Evolutionary conservation across 1,139 yeast species (phyloP).

Genomic region (Zygotorulaspora mrakii): DNA sequence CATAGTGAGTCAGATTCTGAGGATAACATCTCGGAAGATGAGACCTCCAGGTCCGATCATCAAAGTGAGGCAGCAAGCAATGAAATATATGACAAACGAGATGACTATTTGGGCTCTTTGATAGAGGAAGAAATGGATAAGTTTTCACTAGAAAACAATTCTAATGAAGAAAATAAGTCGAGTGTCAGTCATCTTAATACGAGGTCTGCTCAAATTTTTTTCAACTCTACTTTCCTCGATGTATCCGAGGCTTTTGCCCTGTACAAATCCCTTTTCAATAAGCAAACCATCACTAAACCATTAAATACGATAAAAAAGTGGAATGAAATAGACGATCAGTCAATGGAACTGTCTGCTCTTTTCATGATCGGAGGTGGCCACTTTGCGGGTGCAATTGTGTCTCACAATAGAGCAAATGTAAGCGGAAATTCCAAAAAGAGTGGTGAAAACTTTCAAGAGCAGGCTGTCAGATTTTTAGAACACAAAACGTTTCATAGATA

Average conservation of each 20-base stretch:
- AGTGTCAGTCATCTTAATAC: slow-evolving; percentile 56
- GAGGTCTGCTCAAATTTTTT: slow-evolving; percentile 58
- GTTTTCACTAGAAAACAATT: slow-evolving; percentile 13
- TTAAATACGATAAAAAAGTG: slow-evolving; percentile 34
- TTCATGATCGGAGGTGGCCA: slow-evolving; percentile 98
- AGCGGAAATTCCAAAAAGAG: slow-evolving; percentile 47
- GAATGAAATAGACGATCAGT: slow-evolving; percentile 28
- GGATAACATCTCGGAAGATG: slow-evolving; percentile 5
- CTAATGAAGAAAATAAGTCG: slow-evolving; percentile 8
- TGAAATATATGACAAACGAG: slow-evolving; percentile 11
- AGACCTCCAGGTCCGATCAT: slow-evolving; percentile 7
- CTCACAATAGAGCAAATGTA: slow-evolving; percentile 56
- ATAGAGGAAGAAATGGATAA: slow-evolving; percentile 18
- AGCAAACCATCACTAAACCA: slow-evolving; percentile 39
- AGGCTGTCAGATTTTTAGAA: slow-evolving; percentile 59
- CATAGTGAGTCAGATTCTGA: slow-evolving; percentile 7
- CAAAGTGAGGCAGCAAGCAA: slow-evolving; percentile 10
- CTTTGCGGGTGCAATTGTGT: slow-evolving; percentile 90
- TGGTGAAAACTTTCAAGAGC: slow-evolving; percentile 48
- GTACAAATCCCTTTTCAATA: slow-evolving; percentile 62
- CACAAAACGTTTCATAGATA: slow-evolving; percentile 92
- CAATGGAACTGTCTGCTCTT: slow-evolving; percentile 53
- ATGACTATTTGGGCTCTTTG: slow-evolving; percentile 8
- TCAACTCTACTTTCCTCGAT: slow-evolving; percentile 48
- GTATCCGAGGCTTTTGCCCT: slow-evolving; percentile 55